phyloP scores from a whole-genome alignment of 208 protist species.

The Crithidia expoeki region DNA sequence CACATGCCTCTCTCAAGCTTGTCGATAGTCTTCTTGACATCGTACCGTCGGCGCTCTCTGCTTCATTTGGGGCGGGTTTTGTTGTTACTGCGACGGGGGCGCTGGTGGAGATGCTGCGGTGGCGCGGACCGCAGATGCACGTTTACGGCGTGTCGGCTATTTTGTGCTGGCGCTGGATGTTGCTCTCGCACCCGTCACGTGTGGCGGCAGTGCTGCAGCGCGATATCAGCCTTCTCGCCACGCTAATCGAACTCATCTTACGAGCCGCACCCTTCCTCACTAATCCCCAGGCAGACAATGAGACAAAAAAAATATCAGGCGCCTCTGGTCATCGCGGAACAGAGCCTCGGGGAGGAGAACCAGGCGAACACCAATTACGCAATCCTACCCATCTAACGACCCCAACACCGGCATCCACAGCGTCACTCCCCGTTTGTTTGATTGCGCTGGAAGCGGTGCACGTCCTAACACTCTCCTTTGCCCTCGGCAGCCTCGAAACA shows the following conservation, averaged over 20 bases:
- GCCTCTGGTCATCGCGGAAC: too few species aligned
- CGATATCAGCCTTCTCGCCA: slow-evolving; percentile 30
- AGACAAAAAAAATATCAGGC: too few species aligned
- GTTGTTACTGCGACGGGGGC: slow-evolving; percentile 6
- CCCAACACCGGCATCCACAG: background rate
- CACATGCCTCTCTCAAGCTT: slow-evolving; percentile 25
- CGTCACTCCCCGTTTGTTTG: slow-evolving; percentile 15
- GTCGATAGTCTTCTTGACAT: slow-evolving; percentile 14
- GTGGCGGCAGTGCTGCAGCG: slow-evolving; percentile 23
- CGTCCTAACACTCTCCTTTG: slow-evolving; percentile 22
- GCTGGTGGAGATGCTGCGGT: slow-evolving; percentile 32
- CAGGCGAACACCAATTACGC: too few species aligned
- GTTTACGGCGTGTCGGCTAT: slow-evolving; percentile 41
- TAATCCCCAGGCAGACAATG: background rate
- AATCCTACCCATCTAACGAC: too few species aligned
- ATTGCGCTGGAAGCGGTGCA: slow-evolving; percentile 28
- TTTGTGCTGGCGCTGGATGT: slow-evolving; percentile 60
- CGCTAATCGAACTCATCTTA: slow-evolving; percentile 43
- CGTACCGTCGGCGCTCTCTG: background rate
- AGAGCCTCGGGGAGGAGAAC: too few species aligned
- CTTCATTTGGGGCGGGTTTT: background rate
- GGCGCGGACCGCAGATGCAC: slow-evolving; percentile 32
- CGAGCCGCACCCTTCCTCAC: background rate
- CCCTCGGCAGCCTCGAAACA: slow-evolving; percentile 40
- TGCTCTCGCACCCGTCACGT: slow-evolving; percentile 35